Conservation (phyloP, 495 filamentous ascomycete genomes). For the Penicillium lagena region DNA sequence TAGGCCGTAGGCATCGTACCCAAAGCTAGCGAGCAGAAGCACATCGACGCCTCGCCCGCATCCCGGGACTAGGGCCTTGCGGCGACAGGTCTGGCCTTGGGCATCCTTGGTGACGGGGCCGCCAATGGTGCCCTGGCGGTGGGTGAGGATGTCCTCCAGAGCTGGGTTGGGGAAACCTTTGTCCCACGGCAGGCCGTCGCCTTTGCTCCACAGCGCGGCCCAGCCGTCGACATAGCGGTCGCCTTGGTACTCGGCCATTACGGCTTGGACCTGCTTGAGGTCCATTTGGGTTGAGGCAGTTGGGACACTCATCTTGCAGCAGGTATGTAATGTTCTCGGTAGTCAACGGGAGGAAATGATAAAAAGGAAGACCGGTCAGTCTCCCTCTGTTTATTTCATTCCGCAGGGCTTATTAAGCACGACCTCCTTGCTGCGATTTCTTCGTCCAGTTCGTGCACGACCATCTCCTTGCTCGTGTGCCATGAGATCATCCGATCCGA, state of each 20-base stretch:
- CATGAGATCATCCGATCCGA: too few relatives aligned
- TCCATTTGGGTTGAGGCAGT: constrained; percentile 14
- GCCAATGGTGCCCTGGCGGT: constrained; percentile 41
- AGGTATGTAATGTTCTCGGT: not conserved
- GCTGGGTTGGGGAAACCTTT: constrained; percentile 59
- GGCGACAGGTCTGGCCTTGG: constrained; percentile 18
- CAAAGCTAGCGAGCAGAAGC: constrained; percentile 59
- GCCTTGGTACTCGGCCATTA: constrained; percentile 23
- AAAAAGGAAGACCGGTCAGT: not conserved
- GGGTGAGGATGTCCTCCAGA: constrained; percentile 53
- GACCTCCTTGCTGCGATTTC: constrained; percentile 8
- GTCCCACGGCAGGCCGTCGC: constrained; percentile 63
- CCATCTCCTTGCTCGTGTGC: too few relatives aligned
- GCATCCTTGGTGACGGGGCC: constrained; percentile 22
- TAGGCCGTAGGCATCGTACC: constrained; percentile 68
- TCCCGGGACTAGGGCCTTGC: constrained; percentile 58
- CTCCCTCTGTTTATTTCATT: constrained; percentile 9
- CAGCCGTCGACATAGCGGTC: constrained; percentile 40
- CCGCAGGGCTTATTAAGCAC: constrained; percentile 15
- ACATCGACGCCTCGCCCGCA: constrained; percentile 76
- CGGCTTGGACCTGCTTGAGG: constrained; percentile 17
- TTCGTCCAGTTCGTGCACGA: not conserved
- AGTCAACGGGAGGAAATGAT: not conserved
- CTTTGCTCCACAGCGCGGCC: constrained; percentile 57
- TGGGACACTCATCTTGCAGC: constrained; percentile 13